phyloP scores from a whole-genome alignment of 2,329 filamentous ascomycete species.

The Chrysoporthe austroafricana region DNA sequence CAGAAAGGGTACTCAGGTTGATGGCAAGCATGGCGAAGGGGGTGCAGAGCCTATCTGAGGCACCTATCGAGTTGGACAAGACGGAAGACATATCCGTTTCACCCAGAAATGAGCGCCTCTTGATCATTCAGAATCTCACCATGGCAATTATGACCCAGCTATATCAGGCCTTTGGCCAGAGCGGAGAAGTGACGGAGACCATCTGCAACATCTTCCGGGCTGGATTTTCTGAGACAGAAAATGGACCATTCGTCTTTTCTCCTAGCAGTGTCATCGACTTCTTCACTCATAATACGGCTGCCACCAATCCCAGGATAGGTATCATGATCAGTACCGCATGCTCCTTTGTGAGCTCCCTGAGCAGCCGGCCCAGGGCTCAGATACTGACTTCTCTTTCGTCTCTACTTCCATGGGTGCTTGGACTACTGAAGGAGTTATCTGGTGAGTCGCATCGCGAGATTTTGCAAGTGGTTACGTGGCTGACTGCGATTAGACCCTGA shows the following conservation, averaged over 20 bases:
- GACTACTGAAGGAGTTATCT: conserved; percentile 64
- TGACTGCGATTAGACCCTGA: conserved; percentile 51
- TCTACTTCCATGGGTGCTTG: conserved; percentile 65
- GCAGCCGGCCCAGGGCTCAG: conserved; percentile 46
- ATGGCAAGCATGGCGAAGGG: conserved; percentile 73
- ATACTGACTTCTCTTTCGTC: conserved; percentile 53
- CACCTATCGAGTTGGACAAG: conserved; percentile 68
- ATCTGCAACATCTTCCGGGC: conserved; percentile 73
- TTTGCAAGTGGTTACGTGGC: background rate
- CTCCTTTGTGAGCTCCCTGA: conserved; percentile 67
- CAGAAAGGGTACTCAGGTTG: conserved; percentile 65
- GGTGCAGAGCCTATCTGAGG: conserved; percentile 69
- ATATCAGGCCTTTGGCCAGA: conserved; percentile 57
- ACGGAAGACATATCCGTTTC: conserved; percentile 31
- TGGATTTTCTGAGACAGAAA: conserved; percentile 74
- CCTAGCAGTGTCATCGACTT: conserved; percentile 68
- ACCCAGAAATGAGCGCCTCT: conserved; percentile 33
- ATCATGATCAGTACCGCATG: conserved; percentile 72
- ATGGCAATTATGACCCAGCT: conserved; percentile 52
- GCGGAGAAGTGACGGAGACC: conserved; percentile 71
- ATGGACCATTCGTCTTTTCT: conserved; percentile 78
- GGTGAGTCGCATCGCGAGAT: conserved; percentile 44
- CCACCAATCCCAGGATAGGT: conserved; percentile 63
- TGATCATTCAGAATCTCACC: conserved; percentile 49
- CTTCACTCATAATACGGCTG: conserved; percentile 62